A percentile compares a stretch with the other conserved stretches of the same genome.
phyloP scores from a whole-genome alignment of 768 basidiomycete species.

The Mycena filopes region DNA sequence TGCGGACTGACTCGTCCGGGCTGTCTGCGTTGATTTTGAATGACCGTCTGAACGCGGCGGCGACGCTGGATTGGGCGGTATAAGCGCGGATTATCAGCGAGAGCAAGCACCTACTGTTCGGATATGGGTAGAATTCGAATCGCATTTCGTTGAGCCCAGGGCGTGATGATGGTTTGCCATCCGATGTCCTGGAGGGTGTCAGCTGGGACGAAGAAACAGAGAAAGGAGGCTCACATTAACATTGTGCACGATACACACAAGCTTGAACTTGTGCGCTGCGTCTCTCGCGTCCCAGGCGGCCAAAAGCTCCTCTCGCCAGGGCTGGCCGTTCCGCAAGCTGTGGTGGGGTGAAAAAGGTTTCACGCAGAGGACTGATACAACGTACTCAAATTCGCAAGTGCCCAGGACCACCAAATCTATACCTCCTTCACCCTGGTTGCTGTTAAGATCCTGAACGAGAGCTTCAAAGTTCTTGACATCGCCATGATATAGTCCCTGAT shows the following conservation, averaged over 20 bases:
- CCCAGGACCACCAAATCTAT: conserved; percentile 53
- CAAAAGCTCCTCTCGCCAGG: conserved; percentile 41
- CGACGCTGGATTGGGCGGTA: conserved; percentile 38
- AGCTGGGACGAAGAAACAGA: background rate
- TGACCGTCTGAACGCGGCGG: conserved; percentile 40
- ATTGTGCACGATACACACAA: conserved; percentile 56
- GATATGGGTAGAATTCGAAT: conserved; percentile 51
- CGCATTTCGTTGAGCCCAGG: conserved; percentile 51
- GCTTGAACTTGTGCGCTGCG: conserved; percentile 48
- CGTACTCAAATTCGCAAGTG: conserved; percentile 59
- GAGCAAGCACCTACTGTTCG: conserved; percentile 48
- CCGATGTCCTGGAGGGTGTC: conserved; percentile 32
- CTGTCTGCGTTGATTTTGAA: conserved; percentile 46
- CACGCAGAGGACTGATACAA: background rate
- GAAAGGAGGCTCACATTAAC: conserved; percentile 32
- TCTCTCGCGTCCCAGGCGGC: conserved; percentile 50
- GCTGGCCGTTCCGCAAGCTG: conserved; percentile 38
- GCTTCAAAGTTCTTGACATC: conserved; percentile 37
- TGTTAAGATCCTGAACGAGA: conserved; percentile 41
- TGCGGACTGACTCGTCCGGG: conserved; percentile 39
- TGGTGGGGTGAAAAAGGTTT: background rate
- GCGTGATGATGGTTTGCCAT: conserved; percentile 46
- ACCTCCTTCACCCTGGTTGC: conserved; percentile 33
- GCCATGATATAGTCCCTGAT: conserved; percentile 45
- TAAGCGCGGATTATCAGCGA: background rate